phyloP scores from a whole-genome alignment of 495 filamentous ascomycete species.

The Penicillium odoratum region DNA sequence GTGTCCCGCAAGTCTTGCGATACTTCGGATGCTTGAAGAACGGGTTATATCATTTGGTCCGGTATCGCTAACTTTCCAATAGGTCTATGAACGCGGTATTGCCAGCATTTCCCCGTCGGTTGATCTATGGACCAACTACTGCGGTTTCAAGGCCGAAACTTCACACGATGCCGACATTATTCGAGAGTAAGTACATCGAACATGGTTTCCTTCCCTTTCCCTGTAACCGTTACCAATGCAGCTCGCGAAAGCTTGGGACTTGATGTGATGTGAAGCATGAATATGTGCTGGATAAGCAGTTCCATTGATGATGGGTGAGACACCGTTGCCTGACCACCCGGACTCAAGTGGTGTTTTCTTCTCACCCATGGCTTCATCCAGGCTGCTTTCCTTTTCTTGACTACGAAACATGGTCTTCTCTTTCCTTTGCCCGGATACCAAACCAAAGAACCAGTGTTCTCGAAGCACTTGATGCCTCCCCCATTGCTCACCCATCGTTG shows the following conservation, averaged over 20 bases:
- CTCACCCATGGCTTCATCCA: slow-evolving; percentile 58
- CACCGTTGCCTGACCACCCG: slow-evolving; percentile 44
- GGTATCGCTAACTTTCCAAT: slow-evolving; percentile 16
- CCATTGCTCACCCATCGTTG: slow-evolving; percentile 36
- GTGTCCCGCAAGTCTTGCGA: background rate
- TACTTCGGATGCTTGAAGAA: background rate
- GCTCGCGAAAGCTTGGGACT: slow-evolving; percentile 37
- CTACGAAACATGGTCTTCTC: slow-evolving; percentile 25
- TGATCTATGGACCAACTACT: slow-evolving; percentile 96
- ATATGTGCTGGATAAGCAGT: slow-evolving; percentile 29
- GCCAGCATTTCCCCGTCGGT: slow-evolving; percentile 92
- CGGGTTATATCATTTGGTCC: background rate
- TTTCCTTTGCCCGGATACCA: slow-evolving; percentile 29
- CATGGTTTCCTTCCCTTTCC: slow-evolving; percentile 67
- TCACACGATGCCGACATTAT: slow-evolving; percentile 92
- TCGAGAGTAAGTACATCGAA: slow-evolving; percentile 93
- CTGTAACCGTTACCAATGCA: slow-evolving; percentile 41
- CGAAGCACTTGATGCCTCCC: slow-evolving; percentile 34
- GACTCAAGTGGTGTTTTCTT: slow-evolving; percentile 48
- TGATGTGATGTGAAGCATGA: slow-evolving; percentile 29
- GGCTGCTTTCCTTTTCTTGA: slow-evolving; percentile 48
- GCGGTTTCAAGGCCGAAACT: slow-evolving; percentile 94
- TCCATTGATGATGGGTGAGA: slow-evolving; percentile 56
- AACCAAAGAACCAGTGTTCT: slow-evolving; percentile 26
- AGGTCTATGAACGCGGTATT: slow-evolving; percentile 95